Evolutionary conservation across 2,329 filamentous ascomycete genomes (phyloP), one percentile per base, ranked within the genome.

Genomic region (Grosmannia huntii): DNA sequence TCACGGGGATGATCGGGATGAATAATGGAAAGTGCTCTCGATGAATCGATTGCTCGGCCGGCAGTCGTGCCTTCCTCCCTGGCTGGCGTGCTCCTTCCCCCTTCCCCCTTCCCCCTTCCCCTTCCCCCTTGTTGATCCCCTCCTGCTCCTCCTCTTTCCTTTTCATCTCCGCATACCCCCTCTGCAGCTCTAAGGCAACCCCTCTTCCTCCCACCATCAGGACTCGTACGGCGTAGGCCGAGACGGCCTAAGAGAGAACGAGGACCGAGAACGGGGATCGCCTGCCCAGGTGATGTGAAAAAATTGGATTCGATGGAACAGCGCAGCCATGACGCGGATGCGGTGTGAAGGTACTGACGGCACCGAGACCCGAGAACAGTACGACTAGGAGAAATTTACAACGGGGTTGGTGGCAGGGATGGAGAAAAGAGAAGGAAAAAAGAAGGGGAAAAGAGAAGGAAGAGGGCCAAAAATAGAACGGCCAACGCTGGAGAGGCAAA

Each of bases 221-320:
- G 23, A 33, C 7, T 21, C 14, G 16, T 23, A 31, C 27, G 23
- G 36, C 44, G 25, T 4, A 55, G 19, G 21, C 38, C 53, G 38
- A 21, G 38, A 41, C 23, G 27, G 25, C 12, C 23, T 27, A 55
- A n/a, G 19, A 23, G n/a, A 49, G n/a, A 25, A 19, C 38, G 9
- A 55, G 7, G 54, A 56, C 54, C 41, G 54, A 56, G 44, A 49
- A 56, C 54, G 54, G 44, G 41, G 41, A 56, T 49, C 36, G 41
- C 44, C 28, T 44, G 54, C 19, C 41, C 54, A 56, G 54, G 54
- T 56, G 54, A 56, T 49, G 54, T 56, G 54, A 55, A 53, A 53
- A 56, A 55, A 54, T 7, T 55, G 38, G 53, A 55, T 38, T 31
- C 38, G 33, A 46, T 55, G 53, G 38, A 48, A 38, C 53, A 27